phyloP scores from a whole-genome alignment of 352 stramenopile species.

The Pythium chondricola region DNA sequence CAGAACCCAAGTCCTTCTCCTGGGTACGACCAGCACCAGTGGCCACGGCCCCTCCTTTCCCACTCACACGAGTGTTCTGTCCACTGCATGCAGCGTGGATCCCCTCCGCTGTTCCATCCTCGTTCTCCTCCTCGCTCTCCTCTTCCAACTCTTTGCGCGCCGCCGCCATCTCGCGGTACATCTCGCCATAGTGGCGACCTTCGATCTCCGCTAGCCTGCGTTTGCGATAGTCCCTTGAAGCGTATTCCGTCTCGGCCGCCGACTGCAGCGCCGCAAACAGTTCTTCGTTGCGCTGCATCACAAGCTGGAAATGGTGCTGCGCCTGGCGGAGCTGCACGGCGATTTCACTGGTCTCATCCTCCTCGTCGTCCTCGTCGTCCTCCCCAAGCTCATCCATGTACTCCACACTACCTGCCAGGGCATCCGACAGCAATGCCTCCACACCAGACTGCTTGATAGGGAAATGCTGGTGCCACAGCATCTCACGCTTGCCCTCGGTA shows the following conservation, averaged over 20 bases:
- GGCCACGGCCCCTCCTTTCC: background rate
- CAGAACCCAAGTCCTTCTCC: constrained; percentile 18
- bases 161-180: constrained; percentile 52
- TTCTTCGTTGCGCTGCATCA: constrained; percentile 37
- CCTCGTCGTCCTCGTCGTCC: constrained; percentile 39
- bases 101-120: background rate
- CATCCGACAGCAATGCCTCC: constrained; percentile 33
- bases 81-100: no score
- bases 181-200: constrained; percentile 53
- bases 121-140: constrained; percentile 23
- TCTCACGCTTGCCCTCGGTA: constrained; percentile 9
- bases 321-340: constrained; percentile 36
- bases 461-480: constrained; percentile 58
- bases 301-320: constrained; percentile 37
- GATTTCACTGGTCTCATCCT: constrained; percentile 49
- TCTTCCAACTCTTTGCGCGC: constrained; percentile 41
- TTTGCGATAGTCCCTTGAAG: constrained; percentile 39
- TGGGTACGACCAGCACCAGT: background rate
- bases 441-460: constrained; percentile 30
- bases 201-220: constrained; percentile 44
- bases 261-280: constrained; percentile 29
- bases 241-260: constrained; percentile 40
- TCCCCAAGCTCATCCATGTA: constrained; percentile 31
- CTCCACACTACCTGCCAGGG: constrained; percentile 28
- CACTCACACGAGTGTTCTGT: no score